Evolutionary conservation across 106 monocot genomes (phyloP).

Genomic region (Iris macrosiphon): DNA sequence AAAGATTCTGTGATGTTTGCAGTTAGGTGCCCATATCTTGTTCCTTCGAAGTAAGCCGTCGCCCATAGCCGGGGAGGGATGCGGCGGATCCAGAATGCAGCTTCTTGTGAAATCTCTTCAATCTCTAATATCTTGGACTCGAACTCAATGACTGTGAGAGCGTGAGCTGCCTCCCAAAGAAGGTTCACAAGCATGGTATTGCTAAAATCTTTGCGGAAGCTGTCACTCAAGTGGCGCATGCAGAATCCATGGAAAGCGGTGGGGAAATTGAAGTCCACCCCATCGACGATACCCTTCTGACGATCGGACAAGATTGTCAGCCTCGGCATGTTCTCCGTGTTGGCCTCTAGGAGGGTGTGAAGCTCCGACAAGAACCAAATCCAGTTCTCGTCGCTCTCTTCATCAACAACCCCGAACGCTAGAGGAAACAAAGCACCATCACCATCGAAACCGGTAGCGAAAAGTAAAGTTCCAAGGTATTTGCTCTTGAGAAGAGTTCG

Average conservation of each 20-base stretch:
- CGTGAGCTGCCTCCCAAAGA: conserved; percentile 92
- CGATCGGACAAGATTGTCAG: conserved; percentile 88
- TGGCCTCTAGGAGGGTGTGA: conserved; percentile 65
- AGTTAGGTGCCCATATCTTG: conserved; percentile 74
- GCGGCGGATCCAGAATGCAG: conserved; percentile 87
- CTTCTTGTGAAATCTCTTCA: conserved; percentile 80
- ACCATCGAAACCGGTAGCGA: conserved; percentile 94
- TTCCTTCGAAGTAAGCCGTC: conserved; percentile 93
- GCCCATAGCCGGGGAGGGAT: conserved; percentile 88
- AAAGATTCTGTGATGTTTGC: conserved; percentile 80
- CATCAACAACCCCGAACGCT: conserved; percentile 98
- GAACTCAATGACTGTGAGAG: conserved; percentile 82
- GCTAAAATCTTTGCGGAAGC: conserved; percentile 86
- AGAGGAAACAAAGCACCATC: conserved; percentile 92
- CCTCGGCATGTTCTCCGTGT: conserved; percentile 97
- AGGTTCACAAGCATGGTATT: conserved; percentile 70
- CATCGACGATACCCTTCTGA: conserved; percentile 82
- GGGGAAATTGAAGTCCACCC: conserved; percentile 93
- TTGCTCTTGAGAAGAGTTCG: conserved; percentile 84
- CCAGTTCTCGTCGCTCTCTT: conserved; percentile 96
- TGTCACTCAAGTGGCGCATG: conserved; percentile 89
- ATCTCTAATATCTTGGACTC: conserved; percentile 91
- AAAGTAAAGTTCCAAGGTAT: conserved; percentile 88
- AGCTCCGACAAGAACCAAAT: conserved; percentile 96
- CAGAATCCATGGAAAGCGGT: conserved; percentile 97